Percentiles rank a stretch among this genome's conserved stretches.
These are phyloP conservation scores for Immersiella caudata DNA, from an alignment of 495 filamentous ascomycete genomes.

Conservation along the genomic window DNA sequence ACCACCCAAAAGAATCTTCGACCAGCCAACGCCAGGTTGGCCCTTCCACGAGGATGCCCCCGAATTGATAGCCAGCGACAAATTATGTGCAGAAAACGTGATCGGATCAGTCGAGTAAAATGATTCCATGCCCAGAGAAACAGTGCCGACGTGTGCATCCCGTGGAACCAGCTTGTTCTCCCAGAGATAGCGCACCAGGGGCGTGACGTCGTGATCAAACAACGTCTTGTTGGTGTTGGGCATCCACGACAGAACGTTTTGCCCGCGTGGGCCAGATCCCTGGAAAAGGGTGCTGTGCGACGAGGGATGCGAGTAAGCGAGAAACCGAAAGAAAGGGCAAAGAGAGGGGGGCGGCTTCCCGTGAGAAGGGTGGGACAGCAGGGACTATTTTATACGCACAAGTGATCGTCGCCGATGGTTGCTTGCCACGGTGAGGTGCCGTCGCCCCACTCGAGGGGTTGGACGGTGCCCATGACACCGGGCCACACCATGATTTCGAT, in stretches of 20 bases:
- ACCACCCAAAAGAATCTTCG: background rate
- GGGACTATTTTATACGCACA: slow-evolving; percentile 11
- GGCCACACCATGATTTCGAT: slow-evolving; percentile 20
- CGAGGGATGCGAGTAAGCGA: background rate
- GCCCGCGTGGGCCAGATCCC: background rate
- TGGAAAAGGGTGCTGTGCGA: slow-evolving; percentile 5
- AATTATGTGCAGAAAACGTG: background rate
- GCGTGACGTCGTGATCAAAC: slow-evolving; percentile 3
- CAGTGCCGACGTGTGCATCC: slow-evolving; percentile 4
- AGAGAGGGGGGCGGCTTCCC: background rate
- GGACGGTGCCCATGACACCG: slow-evolving; percentile 11
- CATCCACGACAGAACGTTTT: slow-evolving; percentile 9
- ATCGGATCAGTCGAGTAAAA: slow-evolving; percentile 11
- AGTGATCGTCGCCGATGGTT: slow-evolving; percentile 9
- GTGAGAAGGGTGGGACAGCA: background rate
- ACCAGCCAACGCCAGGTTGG: background rate
- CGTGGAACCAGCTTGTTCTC: slow-evolving; percentile 7
- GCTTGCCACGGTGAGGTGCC: background rate
- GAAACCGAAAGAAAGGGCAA: background rate
- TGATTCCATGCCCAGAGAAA: slow-evolving; percentile 1
- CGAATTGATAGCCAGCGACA: background rate
- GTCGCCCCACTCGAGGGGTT: slow-evolving; percentile 15
- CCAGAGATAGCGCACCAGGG: slow-evolving; percentile 7
- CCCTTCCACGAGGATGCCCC: background rate
- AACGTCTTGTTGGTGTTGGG: slow-evolving; percentile 12